Conservation (phyloP, 495 filamentous ascomycete genomes). For the Lentithecium fluviatile region DNA sequence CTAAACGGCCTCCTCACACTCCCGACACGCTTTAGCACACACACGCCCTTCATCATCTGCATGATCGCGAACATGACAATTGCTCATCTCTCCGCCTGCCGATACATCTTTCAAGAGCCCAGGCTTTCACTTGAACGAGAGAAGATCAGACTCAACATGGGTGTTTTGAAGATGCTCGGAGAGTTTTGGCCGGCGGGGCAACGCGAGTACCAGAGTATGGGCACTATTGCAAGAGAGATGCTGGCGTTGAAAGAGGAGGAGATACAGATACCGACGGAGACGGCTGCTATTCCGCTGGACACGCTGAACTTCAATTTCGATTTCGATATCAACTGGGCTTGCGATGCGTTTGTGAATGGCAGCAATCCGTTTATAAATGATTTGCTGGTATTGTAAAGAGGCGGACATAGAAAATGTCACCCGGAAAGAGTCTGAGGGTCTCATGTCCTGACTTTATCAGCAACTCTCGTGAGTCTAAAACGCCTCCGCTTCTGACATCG, state of each 20-base stretch:
- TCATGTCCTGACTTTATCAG: too few species aligned
- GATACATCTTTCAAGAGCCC: slow-evolving; percentile 25
- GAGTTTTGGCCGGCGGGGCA: slow-evolving; percentile 22
- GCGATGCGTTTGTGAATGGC: slow-evolving; percentile 2
- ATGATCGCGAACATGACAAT: slow-evolving; percentile 33
- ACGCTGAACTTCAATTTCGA: slow-evolving; percentile 8
- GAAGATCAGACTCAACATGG: slow-evolving; percentile 30
- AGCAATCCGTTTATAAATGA: neutral
- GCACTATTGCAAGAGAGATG: slow-evolving; percentile 21
- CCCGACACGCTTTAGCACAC: slow-evolving; percentile 14
- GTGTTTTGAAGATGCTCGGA: slow-evolving; percentile 26
- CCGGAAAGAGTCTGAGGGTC: too few species aligned
- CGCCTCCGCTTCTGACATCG: too few species aligned
- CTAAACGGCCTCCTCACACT: slow-evolving; percentile 32
- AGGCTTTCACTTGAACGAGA: slow-evolving; percentile 23
- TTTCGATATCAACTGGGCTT: slow-evolving; percentile 19
- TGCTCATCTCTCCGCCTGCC: slow-evolving; percentile 32
- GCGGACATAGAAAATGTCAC: neutral
- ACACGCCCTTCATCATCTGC: slow-evolving; percentile 35
- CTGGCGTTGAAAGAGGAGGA: slow-evolving; percentile 17
- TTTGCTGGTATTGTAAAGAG: neutral
- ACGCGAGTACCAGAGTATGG: slow-evolving; percentile 16
- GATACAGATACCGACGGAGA: slow-evolving; percentile 2
- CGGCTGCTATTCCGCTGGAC: neutral
- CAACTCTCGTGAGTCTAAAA: too few species aligned